Conservation (phyloP, 352 stramenopile genomes). For the Globisporangium orthogonon region DNA sequence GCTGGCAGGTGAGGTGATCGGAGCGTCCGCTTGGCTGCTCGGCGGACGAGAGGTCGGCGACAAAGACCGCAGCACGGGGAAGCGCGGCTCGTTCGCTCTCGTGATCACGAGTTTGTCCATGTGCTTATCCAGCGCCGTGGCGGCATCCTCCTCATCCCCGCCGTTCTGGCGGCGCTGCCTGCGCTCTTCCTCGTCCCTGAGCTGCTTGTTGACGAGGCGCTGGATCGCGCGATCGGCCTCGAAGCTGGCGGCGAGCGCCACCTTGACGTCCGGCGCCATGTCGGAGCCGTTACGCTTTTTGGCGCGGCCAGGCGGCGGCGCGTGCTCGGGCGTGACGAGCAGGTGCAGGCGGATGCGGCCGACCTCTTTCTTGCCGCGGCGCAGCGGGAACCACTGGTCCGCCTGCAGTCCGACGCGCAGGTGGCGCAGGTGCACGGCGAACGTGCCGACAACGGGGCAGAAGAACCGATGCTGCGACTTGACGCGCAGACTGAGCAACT, state of each 20-base stretch:
- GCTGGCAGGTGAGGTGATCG: no score
- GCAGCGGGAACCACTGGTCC: conserved; percentile 57
- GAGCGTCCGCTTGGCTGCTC: not conserved
- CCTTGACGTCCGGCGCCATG: conserved; percentile 5
- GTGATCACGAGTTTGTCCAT: not conserved
- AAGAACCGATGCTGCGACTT: conserved; percentile 66
- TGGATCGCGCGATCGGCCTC: conserved; percentile 5
- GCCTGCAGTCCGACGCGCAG: conserved; percentile 29
- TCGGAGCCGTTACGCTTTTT: conserved; percentile 5
- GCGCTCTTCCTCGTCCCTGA: conserved; percentile 6
- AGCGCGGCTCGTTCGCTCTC: not conserved
- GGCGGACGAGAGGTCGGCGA: not conserved
- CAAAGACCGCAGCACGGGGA: conserved; percentile 1
- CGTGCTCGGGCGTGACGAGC: conserved; percentile 19
- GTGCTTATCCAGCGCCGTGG: not conserved
- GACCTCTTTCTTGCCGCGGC: conserved; percentile 28
- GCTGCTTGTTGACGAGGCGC: conserved; percentile 10
- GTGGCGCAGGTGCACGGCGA: conserved; percentile 45
- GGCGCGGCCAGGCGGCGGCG: no score
- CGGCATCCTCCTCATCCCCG: conserved; percentile 3
- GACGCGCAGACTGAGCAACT: conserved; percentile 64
- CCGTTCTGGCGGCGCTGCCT: not conserved
- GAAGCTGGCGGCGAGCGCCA: conserved; percentile 6
- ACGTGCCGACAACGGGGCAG: conserved; percentile 50
- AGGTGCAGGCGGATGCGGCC: conserved; percentile 55